These are phyloP conservation scores for Monosporascus sp. DNA, from an alignment of 2,329 filamentous ascomycete species.

Conservation along the genomic window DNA sequence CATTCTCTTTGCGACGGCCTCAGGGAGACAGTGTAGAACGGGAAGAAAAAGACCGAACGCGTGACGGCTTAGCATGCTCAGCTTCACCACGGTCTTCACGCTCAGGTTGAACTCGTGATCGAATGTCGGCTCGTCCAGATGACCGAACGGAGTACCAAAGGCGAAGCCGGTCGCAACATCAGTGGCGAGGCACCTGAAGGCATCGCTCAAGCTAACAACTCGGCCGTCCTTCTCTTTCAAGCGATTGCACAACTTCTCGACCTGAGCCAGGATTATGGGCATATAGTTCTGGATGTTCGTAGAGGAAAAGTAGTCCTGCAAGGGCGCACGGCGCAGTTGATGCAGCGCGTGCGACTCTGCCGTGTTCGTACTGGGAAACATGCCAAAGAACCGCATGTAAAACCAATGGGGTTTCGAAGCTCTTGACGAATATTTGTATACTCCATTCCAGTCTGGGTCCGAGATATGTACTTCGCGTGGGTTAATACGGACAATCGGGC, in stretches of 20 bases:
- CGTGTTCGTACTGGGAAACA: constrained; percentile 19
- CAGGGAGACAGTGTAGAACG: constrained; percentile 16
- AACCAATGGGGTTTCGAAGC: constrained; percentile 20
- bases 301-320: constrained; percentile 18
- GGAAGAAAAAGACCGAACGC: constrained; percentile 13
- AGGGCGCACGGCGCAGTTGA: constrained; percentile 16
- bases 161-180: constrained; percentile 21
- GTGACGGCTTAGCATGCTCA: constrained; percentile 17
- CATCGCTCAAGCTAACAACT: constrained; percentile 15
- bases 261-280: constrained; percentile 14
- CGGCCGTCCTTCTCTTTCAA: constrained; percentile 5
- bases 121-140: constrained; percentile 19
- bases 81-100: constrained; percentile 13
- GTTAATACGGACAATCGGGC: constrained; percentile 17
- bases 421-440: constrained; percentile 18
- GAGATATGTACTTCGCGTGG: constrained; percentile 14
- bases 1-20: constrained; percentile 13
- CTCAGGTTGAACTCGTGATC: constrained; percentile 19
- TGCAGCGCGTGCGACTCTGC: constrained; percentile 19
- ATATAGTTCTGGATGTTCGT: constrained; percentile 19
- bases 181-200: constrained; percentile 18
- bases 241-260: constrained; percentile 14
- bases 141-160: constrained; percentile 16
- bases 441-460: constrained; percentile 15
- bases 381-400: constrained; percentile 20